Base-by-base conservation (phyloP, 2,329 filamentous ascomycete species). In the Paecilomyces formosus region DNA sequence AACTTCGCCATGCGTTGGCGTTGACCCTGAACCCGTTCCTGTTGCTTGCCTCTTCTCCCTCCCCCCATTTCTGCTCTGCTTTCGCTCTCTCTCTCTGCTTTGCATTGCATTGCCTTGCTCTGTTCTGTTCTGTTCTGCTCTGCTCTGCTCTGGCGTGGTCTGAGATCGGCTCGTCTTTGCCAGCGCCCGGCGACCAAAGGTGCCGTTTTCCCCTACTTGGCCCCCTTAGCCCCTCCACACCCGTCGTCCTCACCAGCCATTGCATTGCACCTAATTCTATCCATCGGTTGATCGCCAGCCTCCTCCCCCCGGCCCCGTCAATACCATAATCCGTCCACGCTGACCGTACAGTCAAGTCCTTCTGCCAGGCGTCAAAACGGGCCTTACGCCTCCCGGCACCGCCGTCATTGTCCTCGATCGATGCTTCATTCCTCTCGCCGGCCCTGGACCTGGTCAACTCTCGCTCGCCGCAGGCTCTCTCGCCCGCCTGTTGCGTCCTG, bases 401-500 rank as follows among this genome's bases (percentile, higher is more conserved):
- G 62, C 64, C 63, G 64, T 65, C 65, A 64, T 50, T 58, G 60
- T 53, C 57, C 51, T 60, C 62, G 60, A 73, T 74, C 69, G 65
- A 75, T 75, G 72, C 67, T 64, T 65, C 64, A 66, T 61, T 61
- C 63, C 64, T 66, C 61, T 66, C 61, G 64, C 63, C 65, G 64
- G 53, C 57, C 55, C 61, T 68, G 61, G 63, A 68, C 63, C 58
- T 26, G 24, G 24, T 4, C 24, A 6, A 26, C 24, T 26, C 24
- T 26, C 24, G 24, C 24, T 4, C 63, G 66, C 68, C 67, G 62
- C 64, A 65, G 65, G 63, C 66, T 66, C 61, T 67, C 64, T 68
- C 66, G 65, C 64, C 65, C 64, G 65, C 65, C 70, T 69, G 67
- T 63, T 69, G 68, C 67, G 68, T 71, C 68, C 70, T 72, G 70